Base-by-base conservation (phyloP, 345 rosid species). In the Atalantia buxifolia region DNA sequence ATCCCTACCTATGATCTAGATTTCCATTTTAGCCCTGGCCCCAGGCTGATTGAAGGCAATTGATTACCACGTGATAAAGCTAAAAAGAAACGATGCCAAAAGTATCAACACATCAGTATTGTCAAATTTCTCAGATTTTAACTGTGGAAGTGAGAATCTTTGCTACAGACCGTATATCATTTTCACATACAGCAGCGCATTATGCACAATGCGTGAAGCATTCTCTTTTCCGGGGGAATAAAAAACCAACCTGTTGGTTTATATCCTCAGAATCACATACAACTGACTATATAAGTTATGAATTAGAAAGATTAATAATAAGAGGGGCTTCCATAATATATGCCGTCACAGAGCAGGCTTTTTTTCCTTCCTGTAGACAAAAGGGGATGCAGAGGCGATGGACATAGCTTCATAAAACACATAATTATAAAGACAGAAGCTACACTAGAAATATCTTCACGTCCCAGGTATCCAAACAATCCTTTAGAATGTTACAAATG, bases 401-500 rank as follows among this genome's bases (percentile, higher is more conserved):
- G 22, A 57, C n/a, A 30, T 45, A 4, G 4, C 28, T 16, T 72
- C 42, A 30, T 19, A 76, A 76, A 14, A 53, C 48, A 24, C 42
- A 57, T 24, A 45, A 45, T 45, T 4, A 55, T 12, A 53, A 60
- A 3, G 9, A 71, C 25, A 36, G 19, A 22, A 45, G 7, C 72
- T 75, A 40, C 56, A 50, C 76, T 63, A 56, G 61, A 76, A 67
- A 76, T 61, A 33, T 72, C 50, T 70, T 63, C 24, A 56, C 71
- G 69, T 77, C 80, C 78, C 78, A 65, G 45, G 40, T 57, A 69
- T 71, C 73, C 80, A n/a, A 55, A 68, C 35, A 77, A 48, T 31
- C 33, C 67, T 53, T 71, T 48, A 57, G 36, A 77, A 73, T 76
- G 61, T 62, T 53, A 79, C 82, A 74, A 30, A 64, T 60, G 64